Base-by-base conservation (phyloP, 2,329 filamentous ascomycete species). In the Epichloe sylvatica region DNA sequence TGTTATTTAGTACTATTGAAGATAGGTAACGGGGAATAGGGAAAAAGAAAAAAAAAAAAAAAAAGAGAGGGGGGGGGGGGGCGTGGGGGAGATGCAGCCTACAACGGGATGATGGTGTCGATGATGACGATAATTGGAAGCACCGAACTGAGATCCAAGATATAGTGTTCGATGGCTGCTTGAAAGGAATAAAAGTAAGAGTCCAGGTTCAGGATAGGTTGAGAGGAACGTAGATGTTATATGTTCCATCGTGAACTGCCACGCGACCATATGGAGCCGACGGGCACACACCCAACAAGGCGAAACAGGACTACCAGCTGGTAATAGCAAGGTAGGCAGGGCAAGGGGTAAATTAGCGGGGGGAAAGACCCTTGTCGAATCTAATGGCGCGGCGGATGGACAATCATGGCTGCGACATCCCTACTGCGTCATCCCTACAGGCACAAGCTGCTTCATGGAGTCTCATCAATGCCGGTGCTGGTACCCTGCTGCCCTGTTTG, bases 181-280 rank as follows among this genome's bases (percentile, higher is more conserved):
- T 42, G n/a, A 23, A 23, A 15, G 38, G 41, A 6, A 23, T 12
- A 19, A 19, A 17, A 49, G n/a, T 11, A 7, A n/a, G 35, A 17
- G 13, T 3, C n/a, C 23, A 34, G 7, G 9, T 4, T 3, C n/a
- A 19, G 33, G 15, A 49, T 7, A 19, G 11, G 17, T 19, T 17
- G 34, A 43, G 45, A 49, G 47, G 45, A 35, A 37, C 41, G 39
- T n/a, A 47, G 36, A 36, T 45, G 40, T 46, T 52, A 51, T 50
- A 50, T 52, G 51, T 37, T 25, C 41, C 30, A 44, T 51, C 38
- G 48, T 48, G 41, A 51, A 48, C 35, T 36, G 41, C 43, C 47
- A 43, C 39, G 39, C 38, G 40, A 19, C 40, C 30, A 37, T 33
- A 48, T 19, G 30, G 33, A 35, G 38, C 40, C 37, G 23, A 25